Conservation (phyloP, 2,329 filamentous ascomycete genomes). For the Sporothrix schenckii region DNA sequence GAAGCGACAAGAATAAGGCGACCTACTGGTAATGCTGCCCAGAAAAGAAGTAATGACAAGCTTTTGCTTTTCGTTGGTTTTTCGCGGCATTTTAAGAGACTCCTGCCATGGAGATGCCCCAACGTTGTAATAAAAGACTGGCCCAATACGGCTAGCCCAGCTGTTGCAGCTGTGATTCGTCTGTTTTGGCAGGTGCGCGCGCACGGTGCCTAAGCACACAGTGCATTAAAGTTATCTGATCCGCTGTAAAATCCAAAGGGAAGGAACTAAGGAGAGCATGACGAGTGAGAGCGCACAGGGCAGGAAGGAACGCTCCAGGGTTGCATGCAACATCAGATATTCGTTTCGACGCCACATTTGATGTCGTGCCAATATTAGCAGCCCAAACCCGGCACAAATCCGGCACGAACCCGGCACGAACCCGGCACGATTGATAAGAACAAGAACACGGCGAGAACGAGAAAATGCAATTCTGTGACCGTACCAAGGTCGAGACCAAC, state of each 20-base stretch:
- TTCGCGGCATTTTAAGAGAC: not conserved
- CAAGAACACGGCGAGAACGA: too few species aligned
- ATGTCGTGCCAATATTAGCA: not conserved
- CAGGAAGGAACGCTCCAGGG: constrained; percentile 9
- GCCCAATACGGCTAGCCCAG: not conserved
- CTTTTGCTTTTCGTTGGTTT: too few species aligned
- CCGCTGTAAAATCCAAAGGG: constrained; percentile 7
- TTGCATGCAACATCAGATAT: not conserved
- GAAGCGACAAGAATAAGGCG: not conserved
- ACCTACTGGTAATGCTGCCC: not conserved
- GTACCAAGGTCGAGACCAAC: too few species aligned
- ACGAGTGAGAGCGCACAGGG: not conserved
- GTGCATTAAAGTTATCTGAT: constrained; percentile 30
- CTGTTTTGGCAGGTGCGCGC: not conserved
- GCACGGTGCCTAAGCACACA: not conserved
- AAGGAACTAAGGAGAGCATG: not conserved
- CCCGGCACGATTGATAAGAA: too few species aligned
- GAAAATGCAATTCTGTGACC: too few species aligned
- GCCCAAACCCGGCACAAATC: too few species aligned
- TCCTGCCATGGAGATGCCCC: too few species aligned
- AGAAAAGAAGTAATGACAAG: not conserved
- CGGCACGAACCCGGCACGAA: too few species aligned
- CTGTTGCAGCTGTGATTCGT: constrained; percentile 1
- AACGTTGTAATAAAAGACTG: too few species aligned
- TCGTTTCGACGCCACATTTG: not conserved